Base-by-base conservation (phyloP, 106 monocot genomes). In the Platanthera guangdongensis region DNA sequence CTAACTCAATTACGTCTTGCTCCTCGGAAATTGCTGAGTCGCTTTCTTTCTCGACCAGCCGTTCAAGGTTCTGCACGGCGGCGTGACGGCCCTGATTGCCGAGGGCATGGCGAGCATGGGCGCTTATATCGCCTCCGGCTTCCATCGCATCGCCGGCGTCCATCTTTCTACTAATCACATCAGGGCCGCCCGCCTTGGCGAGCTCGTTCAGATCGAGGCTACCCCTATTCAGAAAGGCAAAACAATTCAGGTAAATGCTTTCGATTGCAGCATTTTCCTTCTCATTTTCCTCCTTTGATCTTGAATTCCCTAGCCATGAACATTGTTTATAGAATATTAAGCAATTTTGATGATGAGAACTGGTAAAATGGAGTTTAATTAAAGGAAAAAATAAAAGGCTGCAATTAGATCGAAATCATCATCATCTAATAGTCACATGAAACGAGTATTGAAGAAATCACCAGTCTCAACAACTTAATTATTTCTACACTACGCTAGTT, bases 101-200 rank as follows among this genome's bases (percentile, higher is more conserved):
- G 90, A 90, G 64, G 22, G 81, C 10, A n/a, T 75, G 74, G 87
- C 83, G 10, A 90, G 90, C 79, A 55, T 90, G 74, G 90, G 90
- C 16, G 85, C 81, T 18, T 83, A 87, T 57, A 52, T 83, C 12
- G 83, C 87, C 30, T 82, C 85, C 1, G 90, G 79, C 10, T 81
- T 81, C 62, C 52, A 57, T 63, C 21, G 85, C 21, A 81, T 90
- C 13, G 85, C 83, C 15, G 87, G 90, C 4, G 79, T 79, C 4
- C 90, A 90, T 77, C 87, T 90, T 50, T 77, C 78, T 57, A 85
- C 73, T 72, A 90, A 90, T 75, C 90, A 90, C 53, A 9, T 79
- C 76, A 77, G 65, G 18, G 76, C 83, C 2, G 85, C 85, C n/a
- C 47, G 50, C 9, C 73, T 87, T 39, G 90, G 87, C 25, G 90